These are phyloP conservation scores for Penicillium cosmopolitanum DNA, from an alignment of 495 filamentous ascomycete species.

Conservation along the genomic window DNA sequence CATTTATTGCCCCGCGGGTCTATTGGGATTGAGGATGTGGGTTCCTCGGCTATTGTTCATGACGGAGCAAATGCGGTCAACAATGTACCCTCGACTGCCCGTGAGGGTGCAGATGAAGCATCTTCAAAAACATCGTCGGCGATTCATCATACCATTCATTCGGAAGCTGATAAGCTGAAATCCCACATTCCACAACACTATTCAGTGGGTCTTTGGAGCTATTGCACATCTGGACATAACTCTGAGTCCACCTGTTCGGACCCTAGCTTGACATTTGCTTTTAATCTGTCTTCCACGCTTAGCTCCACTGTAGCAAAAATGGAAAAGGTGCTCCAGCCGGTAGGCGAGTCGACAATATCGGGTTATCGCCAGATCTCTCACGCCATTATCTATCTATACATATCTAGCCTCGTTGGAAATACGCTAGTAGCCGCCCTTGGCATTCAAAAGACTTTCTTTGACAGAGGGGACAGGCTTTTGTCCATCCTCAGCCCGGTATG, in stretches of 20 bases:
- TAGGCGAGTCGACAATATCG: neutral
- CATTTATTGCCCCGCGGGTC: neutral
- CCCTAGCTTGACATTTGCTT: conserved; percentile 9
- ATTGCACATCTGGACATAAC: conserved; percentile 8
- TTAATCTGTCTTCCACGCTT: conserved; percentile 9
- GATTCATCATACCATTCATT: neutral
- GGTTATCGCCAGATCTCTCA: neutral
- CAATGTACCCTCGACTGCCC: neutral
- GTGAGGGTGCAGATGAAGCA: neutral
- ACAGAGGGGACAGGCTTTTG: neutral
- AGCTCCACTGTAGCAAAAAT: neutral
- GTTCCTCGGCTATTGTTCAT: neutral
- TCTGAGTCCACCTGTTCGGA: conserved; percentile 2
- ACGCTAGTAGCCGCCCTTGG: neutral
- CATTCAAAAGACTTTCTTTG: neutral
- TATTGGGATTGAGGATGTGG: neutral
- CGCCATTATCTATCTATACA: neutral
- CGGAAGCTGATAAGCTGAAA: conserved; percentile 7
- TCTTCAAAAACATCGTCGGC: neutral
- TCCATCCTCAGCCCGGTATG: neutral
- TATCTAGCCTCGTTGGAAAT: conserved; percentile 3
- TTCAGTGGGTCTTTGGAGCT: conserved; percentile 5
- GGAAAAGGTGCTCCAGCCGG: neutral
- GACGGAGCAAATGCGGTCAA: neutral
- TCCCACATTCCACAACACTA: conserved; percentile 5